Conservation (phyloP, 2,329 filamentous ascomycete genomes). For the Sarocladium oryzae region DNA sequence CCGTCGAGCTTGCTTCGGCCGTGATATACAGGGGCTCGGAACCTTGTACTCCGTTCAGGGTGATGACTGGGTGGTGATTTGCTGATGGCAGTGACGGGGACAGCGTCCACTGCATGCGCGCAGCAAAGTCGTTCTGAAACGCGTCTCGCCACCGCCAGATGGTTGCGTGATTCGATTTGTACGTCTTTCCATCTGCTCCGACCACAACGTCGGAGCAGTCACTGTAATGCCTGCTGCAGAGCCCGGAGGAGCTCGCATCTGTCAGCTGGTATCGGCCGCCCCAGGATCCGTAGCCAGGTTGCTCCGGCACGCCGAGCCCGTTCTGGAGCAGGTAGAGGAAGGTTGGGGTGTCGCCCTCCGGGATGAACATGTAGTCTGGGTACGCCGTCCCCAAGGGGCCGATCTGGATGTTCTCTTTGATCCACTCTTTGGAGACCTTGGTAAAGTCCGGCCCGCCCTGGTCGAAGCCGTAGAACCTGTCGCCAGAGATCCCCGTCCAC, state of each 20-base stretch:
- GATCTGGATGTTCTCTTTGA: constrained; percentile 47
- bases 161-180: constrained; percentile 25
- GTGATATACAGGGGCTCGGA: constrained; percentile 31
- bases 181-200: constrained; percentile 20
- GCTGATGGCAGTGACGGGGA: constrained; percentile 20
- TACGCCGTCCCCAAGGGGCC: constrained; percentile 36
- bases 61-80: constrained; percentile 40
- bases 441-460: constrained; percentile 31
- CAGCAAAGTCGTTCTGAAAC: constrained; percentile 36
- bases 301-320: constrained; percentile 34
- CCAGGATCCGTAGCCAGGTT: constrained; percentile 42
- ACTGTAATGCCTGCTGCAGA: constrained; percentile 20
- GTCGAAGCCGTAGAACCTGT: constrained; percentile 19
- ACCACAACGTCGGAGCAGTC: constrained; percentile 23
- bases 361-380: constrained; percentile 41
- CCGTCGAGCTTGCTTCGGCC: constrained; percentile 30
- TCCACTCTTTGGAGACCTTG: constrained; percentile 43
- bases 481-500: constrained; percentile 49
- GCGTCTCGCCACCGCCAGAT: constrained; percentile 36
- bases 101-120: constrained; percentile 33
- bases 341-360: constrained; percentile 47
- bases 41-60: constrained; percentile 34
- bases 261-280: constrained; percentile 37
- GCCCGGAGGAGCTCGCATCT: constrained; percentile 20
- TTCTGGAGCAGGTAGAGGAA: constrained; percentile 31